Base-by-base conservation (phyloP, 208 protist genomes). In the Trypanosomatidae sp. region DNA sequence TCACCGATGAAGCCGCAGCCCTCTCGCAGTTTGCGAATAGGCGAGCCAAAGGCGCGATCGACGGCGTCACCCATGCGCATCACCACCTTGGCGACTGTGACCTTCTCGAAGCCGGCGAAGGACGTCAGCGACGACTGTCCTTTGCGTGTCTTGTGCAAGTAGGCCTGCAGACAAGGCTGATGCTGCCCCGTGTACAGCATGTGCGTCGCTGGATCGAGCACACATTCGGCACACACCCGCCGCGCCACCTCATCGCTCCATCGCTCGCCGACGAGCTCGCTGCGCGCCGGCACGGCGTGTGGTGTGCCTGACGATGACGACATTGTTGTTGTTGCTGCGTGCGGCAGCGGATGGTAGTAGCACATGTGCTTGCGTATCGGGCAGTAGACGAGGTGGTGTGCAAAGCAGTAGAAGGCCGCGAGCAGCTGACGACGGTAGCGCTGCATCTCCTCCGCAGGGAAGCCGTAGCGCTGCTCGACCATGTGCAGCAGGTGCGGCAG, bases 381-480 rank as follows among this genome's bases (percentile, higher is more conserved):
- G 46, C 70, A 76, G 67, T 89, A 94, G 20, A 94, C 81, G 51
- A 94, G 67, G 56, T 94, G 85, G 43, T 94, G 81, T 6, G 66
- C 66, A 37, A 94, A 94, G 62, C 78, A 88, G 40, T 90, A 88
- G 48, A 86, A 88, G 8, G 85, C 81, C 26, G 63, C 49, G 19
- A 77, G 59, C 24, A 94, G 27, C 0, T 59, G 35, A 3, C 43
- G 33, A 18, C 62, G 65, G 48, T 91, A 94, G 33, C 23, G 47
- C n/a, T 48, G n/a, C 26, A 94, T 33, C 47, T 76, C 56, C 21
- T 87, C 79, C 11, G 63, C 33, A 0, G 73, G 43, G 48, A 85
- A 83, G 15, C 71, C 65, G 52, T 66, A 74, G 26, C 85, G 58
- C 0, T 46, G 16, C 32, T 71, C 38, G 20, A 91, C 33, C 19